Percentiles rank a stretch among this genome's conserved stretches.
phyloP scores from a whole-genome alignment of 495 filamentous ascomycete genomes.

The Aspergillus diversus region DNA sequence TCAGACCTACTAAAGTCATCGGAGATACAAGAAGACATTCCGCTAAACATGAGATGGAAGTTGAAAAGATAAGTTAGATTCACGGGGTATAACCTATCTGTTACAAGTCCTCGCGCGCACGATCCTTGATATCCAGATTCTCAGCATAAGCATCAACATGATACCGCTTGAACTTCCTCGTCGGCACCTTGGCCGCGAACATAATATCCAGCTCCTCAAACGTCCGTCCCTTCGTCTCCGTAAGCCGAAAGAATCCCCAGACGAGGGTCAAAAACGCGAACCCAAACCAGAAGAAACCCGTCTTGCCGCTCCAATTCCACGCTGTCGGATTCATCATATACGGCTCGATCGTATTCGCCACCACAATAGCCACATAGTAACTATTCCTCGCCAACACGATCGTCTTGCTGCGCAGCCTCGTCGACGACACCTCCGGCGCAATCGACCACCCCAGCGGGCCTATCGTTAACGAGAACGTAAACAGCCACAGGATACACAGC shows the following conservation, averaged over 20 bases:
- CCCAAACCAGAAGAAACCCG: slow-evolving; percentile 68
- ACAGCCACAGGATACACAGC: slow-evolving; percentile 60
- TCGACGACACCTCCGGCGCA: slow-evolving; percentile 61
- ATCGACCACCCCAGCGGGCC: slow-evolving; percentile 67
- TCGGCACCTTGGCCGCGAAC: slow-evolving; percentile 53
- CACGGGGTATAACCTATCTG: not conserved
- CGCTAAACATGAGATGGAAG: no score
- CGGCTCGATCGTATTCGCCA: slow-evolving; percentile 65
- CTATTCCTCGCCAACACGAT: slow-evolving; percentile 62
- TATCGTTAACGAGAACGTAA: slow-evolving; percentile 58
- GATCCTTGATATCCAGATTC: slow-evolving; percentile 39
- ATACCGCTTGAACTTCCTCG: slow-evolving; percentile 27
- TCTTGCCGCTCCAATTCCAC: slow-evolving; percentile 63
- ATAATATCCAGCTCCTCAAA: slow-evolving; percentile 60
- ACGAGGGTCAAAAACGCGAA: slow-evolving; percentile 42
- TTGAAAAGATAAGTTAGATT: not conserved
- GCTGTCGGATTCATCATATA: slow-evolving; percentile 67
- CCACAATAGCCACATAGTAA: slow-evolving; percentile 58
- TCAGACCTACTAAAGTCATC: no score
- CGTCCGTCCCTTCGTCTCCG: slow-evolving; percentile 62
- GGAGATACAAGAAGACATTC: no score
- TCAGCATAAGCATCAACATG: slow-evolving; percentile 35
- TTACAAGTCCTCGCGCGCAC: not conserved
- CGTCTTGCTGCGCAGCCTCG: slow-evolving; percentile 61
- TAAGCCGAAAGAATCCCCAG: slow-evolving; percentile 59